Evolutionary conservation across 306 rosid species (phyloP).

Genomic region (Ormosia semicastrata): DNA sequence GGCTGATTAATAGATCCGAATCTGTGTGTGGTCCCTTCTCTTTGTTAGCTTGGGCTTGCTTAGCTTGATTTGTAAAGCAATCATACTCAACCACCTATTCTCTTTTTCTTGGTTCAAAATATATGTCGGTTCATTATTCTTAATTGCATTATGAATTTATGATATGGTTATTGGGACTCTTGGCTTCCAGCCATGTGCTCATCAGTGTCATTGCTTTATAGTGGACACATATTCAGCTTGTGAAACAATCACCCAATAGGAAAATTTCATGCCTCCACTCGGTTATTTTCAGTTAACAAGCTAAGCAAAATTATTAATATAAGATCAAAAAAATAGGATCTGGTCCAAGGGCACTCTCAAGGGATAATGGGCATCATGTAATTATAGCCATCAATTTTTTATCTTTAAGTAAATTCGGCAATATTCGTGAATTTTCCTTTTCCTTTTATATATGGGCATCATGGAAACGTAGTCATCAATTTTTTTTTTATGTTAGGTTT

Average conservation of each 20-base stretch:
- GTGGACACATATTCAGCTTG: slow-evolving; percentile 1
- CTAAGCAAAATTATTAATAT: slow-evolving; percentile 12
- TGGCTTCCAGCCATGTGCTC: slow-evolving; percentile 34
- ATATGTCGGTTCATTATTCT: background rate
- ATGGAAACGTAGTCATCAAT: background rate
- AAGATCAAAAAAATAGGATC: background rate
- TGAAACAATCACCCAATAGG: background rate
- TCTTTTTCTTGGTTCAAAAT: background rate
- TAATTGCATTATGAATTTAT: slow-evolving; percentile 13
- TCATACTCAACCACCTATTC: slow-evolving; percentile 45
- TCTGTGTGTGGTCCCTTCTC: slow-evolving; percentile 29
- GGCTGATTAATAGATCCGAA: slow-evolving; percentile 32
- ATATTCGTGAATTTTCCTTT: background rate
- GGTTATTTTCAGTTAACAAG: slow-evolving; percentile 26
- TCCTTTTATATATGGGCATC: background rate
- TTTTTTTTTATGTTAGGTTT: background rate
- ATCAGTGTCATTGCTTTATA: slow-evolving; percentile 20
- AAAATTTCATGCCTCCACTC: slow-evolving; percentile 29
- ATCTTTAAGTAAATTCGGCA: background rate
- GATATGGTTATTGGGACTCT: slow-evolving; percentile 10
- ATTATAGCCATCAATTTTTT: background rate
- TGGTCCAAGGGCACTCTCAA: slow-evolving; percentile 6
- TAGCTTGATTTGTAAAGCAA: slow-evolving; percentile 38
- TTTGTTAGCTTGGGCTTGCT: slow-evolving; percentile 40
- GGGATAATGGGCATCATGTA: background rate